Conservation (phyloP, 768 basidiomycete genomes). For the Cyclocybe cylindracea region DNA sequence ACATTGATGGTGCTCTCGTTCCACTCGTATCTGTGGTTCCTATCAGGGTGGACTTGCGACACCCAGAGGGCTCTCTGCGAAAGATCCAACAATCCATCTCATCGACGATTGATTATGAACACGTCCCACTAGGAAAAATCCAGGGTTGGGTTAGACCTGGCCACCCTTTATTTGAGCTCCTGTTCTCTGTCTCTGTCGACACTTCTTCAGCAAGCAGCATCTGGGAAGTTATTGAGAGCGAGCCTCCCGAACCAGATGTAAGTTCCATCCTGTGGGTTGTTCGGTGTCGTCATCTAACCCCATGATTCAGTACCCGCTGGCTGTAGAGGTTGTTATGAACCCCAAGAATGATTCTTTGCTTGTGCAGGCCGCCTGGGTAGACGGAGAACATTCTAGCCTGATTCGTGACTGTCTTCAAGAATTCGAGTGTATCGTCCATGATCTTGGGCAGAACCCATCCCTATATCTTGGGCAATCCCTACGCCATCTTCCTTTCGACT, state of each 20-base stretch:
- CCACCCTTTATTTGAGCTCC: constrained; percentile 26
- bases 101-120: constrained; percentile 30
- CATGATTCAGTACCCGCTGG: constrained; percentile 26
- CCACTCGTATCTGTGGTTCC: constrained; percentile 34
- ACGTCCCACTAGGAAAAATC: constrained; percentile 30
- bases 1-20: constrained; percentile 26
- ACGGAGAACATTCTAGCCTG: constrained; percentile 8
- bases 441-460: constrained; percentile 7
- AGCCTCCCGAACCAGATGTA: constrained; percentile 33
- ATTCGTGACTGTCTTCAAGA: constrained; percentile 18
- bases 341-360: constrained; percentile 18
- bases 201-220: constrained; percentile 12
- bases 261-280: constrained; percentile 6
- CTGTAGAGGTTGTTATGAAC: constrained; percentile 31
- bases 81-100: constrained; percentile 26
- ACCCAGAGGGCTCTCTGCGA: constrained; percentile 15
- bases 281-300: not conserved
- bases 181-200: constrained; percentile 33
- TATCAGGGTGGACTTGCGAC: constrained; percentile 24
- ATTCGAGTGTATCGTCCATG: constrained; percentile 21
- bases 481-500: not conserved
- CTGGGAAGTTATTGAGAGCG: constrained; percentile 28
- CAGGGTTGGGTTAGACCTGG: constrained; percentile 35
- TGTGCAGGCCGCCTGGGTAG: constrained; percentile 28
- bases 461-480: constrained; percentile 8